A percentile compares a stretch with the other conserved stretches of the same genome.
Evolutionary conservation across 306 rosid genomes (phyloP).

Genomic region (Acacia acuminata): DNA sequence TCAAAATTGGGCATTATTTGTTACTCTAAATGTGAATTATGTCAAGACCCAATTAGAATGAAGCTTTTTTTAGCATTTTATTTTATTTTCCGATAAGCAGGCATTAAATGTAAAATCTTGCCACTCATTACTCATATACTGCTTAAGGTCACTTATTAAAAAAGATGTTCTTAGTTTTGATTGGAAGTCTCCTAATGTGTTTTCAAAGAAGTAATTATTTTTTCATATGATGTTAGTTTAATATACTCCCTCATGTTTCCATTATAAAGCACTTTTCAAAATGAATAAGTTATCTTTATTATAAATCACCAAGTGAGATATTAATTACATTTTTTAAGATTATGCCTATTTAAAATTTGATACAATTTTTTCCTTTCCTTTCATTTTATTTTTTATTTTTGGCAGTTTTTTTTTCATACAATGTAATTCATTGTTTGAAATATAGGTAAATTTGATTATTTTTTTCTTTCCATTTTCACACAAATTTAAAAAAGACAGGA

Average conservation of each 20-base stretch:
- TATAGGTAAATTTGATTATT: neutral
- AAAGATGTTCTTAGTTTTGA: no score
- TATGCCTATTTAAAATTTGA: neutral
- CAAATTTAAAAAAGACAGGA: neutral
- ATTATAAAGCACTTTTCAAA: no score
- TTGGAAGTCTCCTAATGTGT: neutral
- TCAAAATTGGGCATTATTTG: no score
- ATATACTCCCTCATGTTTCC: neutral
- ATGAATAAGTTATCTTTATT: no score
- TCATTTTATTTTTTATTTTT: no score
- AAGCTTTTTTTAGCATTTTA: no score
- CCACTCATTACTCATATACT: no score
- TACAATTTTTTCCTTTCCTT: no score
- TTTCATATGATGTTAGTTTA: no score
- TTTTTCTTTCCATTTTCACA: no score
- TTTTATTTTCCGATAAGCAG: neutral
- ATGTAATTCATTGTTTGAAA: neutral
- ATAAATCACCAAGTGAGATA: neutral
- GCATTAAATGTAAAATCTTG: neutral
- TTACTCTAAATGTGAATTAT: neutral
- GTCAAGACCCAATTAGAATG: neutral
- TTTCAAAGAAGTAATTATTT: neutral
- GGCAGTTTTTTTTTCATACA: no score
- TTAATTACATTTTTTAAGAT: neutral
- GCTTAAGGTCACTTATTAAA: no score